Percentiles rank a stretch among this genome's conserved stretches.
phyloP scores from a whole-genome alignment of 2,329 filamentous ascomycete species.

The Leptographium wingfieldii region DNA sequence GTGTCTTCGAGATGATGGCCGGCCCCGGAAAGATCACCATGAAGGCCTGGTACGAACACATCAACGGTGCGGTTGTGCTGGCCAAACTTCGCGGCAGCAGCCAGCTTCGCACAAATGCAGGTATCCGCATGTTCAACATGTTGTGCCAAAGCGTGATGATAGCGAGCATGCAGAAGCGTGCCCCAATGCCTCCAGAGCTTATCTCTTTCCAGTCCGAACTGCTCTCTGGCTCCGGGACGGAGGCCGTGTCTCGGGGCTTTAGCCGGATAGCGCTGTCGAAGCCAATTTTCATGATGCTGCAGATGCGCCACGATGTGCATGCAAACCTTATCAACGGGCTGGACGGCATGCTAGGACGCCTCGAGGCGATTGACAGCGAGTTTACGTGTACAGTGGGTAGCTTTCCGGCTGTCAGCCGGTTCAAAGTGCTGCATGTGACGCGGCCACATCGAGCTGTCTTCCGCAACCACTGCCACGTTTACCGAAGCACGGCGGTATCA shows the following conservation, averaged over 20 bases:
- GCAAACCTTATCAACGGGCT: constrained; percentile 22
- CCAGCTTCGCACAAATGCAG: constrained; percentile 32
- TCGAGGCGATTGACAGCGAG: constrained; percentile 28
- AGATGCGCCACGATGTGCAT: constrained; percentile 33
- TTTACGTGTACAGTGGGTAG: constrained; percentile 26
- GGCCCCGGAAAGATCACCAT: constrained; percentile 33
- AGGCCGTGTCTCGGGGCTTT: constrained; percentile 19
- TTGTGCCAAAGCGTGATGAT: constrained; percentile 38
- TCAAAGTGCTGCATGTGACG: constrained; percentile 26
- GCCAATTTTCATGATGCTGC: constrained; percentile 31
- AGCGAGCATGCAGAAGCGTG: constrained; percentile 36
- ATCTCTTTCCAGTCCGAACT: constrained; percentile 33
- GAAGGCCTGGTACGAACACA: constrained; percentile 38
- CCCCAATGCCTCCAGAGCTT: constrained; percentile 35
- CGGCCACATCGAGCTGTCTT: constrained; percentile 28
- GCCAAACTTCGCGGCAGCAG: constrained; percentile 34
- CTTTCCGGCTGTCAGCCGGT: constrained; percentile 29
- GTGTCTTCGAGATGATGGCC: constrained; percentile 41
- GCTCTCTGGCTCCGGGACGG: constrained; percentile 19
- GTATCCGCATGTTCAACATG: constrained; percentile 41
- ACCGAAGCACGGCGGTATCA: constrained; percentile 29
- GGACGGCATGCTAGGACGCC: constrained; percentile 26
- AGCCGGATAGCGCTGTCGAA: constrained; percentile 27
- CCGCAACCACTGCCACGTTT: constrained; percentile 30
- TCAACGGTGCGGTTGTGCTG: constrained; percentile 38